Evolutionary conservation across 2,329 filamentous ascomycete genomes (phyloP), one percentile per base, ranked within the genome.

Genomic region (Epichloe coenophiala): DNA sequence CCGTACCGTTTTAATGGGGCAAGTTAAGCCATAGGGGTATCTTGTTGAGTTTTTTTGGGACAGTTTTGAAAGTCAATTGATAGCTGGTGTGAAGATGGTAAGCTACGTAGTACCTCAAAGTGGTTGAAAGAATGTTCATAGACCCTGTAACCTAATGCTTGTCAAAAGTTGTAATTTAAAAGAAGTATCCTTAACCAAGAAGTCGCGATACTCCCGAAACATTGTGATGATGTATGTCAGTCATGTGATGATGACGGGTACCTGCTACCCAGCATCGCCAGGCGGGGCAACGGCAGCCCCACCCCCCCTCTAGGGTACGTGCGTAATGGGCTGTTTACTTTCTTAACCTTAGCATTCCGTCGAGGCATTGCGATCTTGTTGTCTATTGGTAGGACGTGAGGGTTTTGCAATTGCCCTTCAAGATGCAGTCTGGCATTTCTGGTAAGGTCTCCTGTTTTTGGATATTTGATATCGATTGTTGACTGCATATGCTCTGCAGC

Each of bases 381-480:
- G 39, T 39, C 19, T 31, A 27, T 36, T 38, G 41, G 27, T 19
- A 37, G 17, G 23, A 6, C 17, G 27, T 11, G 6, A 42, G 19
- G 23, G 15, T 5, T 12, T 17, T 11, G 23, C 41, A n/a, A n/a
- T 45, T n/a, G 36, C 15, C 19, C 8, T n/a, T 21, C 7, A 49
- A 35, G 6, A 88, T 88, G 85, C 84, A 89, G 73, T 88, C 85
- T 37, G 84, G 85, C 67, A 88, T 88, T 59, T 80, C 83, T 68
- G 84, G 84, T 84, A 73, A 47, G 61, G 51, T 4, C 43, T 42
- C 31, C 45, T 42, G n/a, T 48, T 46, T 27, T 1, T 31, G 12
- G 3, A 11, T 19, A 17, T 9, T 17, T 23, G 5, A 15, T 37
- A 42, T 6, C 33, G 27, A 19, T 47, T 40, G 17, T 45, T 41